Conservation (phyloP, 2,329 filamentous ascomycete species). For the Diaporthe destruens region DNA sequence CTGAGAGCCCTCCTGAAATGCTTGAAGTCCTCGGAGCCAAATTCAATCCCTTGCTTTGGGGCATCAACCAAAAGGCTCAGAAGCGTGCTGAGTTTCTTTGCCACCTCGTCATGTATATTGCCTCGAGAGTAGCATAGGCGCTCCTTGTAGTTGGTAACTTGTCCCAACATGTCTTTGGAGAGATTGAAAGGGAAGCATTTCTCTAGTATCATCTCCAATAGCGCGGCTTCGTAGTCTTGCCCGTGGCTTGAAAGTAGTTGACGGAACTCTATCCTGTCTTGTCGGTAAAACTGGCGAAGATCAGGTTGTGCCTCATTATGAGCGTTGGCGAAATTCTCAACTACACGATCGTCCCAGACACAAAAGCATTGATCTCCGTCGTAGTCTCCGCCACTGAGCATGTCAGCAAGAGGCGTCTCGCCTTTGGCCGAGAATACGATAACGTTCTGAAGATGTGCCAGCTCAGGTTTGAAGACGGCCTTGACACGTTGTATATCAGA, state of each 20-base stretch:
- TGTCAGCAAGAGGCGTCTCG: conserved; percentile 72
- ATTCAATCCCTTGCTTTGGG: conserved; percentile 66
- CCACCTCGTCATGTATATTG: conserved; percentile 59
- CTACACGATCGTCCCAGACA: conserved; percentile 78
- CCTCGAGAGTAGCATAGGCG: conserved; percentile 70
- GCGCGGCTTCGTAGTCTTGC: conserved; percentile 42
- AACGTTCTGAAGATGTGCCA: conserved; percentile 80
- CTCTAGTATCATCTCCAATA: conserved; percentile 60
- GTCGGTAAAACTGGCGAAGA: conserved; percentile 63
- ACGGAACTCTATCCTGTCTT: conserved; percentile 60
- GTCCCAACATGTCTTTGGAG: conserved; percentile 69
- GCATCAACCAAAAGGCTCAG: conserved; percentile 69
- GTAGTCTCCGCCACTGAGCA: conserved; percentile 84
- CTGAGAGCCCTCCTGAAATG: conserved; percentile 50
- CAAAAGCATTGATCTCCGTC: conserved; percentile 85
- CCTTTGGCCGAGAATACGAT: conserved; percentile 80
- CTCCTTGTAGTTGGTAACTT: conserved; percentile 74
- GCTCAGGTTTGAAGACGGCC: conserved; percentile 67
- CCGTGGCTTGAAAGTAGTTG: conserved; percentile 53
- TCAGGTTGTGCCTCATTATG: conserved; percentile 59
- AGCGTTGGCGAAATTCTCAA: conserved; percentile 75
- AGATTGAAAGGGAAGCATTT: conserved; percentile 70
- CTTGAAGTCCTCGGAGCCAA: conserved; percentile 58
- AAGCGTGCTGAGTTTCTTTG: conserved; percentile 63
- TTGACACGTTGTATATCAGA: conserved; percentile 80